A percentile compares a stretch with the other conserved stretches of the same genome.
Evolutionary conservation across 805 yeast genomes (phyloP).

Genomic region (Grigorovia yakushimaensis): DNA sequence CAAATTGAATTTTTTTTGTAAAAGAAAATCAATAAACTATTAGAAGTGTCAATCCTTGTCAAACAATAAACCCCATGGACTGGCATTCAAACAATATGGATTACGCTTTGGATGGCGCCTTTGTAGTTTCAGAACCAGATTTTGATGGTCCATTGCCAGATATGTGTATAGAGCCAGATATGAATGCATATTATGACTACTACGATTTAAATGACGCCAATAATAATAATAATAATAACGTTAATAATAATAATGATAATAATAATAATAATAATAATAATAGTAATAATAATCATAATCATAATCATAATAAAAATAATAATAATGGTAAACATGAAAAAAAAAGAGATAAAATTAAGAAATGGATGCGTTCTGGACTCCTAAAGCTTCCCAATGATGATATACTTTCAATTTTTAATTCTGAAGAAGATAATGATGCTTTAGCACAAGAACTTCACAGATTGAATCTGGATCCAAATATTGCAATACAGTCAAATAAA

Average conservation of each 20-base stretch:
- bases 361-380: background rate
- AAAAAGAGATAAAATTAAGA: background rate
- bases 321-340: background rate
- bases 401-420: background rate
- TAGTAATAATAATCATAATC: background rate
- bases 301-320: background rate
- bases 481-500: too few species aligned
- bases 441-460: background rate
- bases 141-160: conserved; percentile 1
- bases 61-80: background rate
- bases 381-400: background rate
- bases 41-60: background rate
- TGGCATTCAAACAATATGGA: background rate
- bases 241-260: background rate
- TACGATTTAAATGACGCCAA: too few species aligned
- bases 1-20: background rate
- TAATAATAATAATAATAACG: background rate
- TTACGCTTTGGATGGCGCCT: background rate
- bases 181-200: background rate
- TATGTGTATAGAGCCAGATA: background rate
- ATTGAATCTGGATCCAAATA: background rate
- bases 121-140: background rate
- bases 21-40: background rate
- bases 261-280: background rate
- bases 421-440: background rate